A percentile compares a stretch with the other conserved stretches of the same genome.
Conservation (phyloP, 2,329 filamentous ascomycete species). For the Periconia macrospinosa region DNA sequence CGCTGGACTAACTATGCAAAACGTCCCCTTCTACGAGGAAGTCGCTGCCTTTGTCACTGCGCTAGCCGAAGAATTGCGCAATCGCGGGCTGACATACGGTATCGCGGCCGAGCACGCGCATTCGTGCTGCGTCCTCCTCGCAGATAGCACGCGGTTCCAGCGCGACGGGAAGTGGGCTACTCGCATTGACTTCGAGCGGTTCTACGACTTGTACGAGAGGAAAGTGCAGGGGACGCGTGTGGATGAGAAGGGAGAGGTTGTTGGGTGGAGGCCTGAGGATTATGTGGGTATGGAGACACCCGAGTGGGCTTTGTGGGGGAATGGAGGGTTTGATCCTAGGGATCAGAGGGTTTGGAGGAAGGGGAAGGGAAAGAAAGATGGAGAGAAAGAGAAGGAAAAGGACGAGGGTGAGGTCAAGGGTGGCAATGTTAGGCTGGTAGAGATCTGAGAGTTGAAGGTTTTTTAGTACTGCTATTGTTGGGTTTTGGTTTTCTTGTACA, state of each 20-base stretch:
- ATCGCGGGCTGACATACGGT: conserved; percentile 77
- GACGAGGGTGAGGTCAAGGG: neutral
- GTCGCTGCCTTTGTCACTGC: conserved; percentile 79
- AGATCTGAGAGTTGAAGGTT: conserved; percentile 1
- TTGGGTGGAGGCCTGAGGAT: conserved; percentile 82
- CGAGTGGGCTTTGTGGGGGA: conserved; percentile 94
- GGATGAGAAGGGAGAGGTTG: conserved; percentile 50
- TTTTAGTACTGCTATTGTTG: neutral
- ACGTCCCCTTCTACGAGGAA: conserved; percentile 94
- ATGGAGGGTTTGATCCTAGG: conserved; percentile 89
- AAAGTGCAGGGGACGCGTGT: conserved; percentile 33
- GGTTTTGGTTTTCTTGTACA: no score
- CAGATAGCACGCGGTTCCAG: conserved; percentile 72
- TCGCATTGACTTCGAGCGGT: conserved; percentile 83
- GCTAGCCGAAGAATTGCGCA: conserved; percentile 68
- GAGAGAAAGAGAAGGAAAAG: conserved; percentile 3
- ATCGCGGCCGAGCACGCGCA: conserved; percentile 95
- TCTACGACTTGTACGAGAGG: conserved; percentile 80
- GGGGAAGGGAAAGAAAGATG: conserved; percentile 60
- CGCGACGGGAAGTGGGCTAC: conserved; percentile 85
- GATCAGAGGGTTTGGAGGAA: conserved; percentile 88
- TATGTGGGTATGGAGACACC: conserved; percentile 85
- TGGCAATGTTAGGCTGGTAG: neutral
- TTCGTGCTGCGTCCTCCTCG: conserved; percentile 88
- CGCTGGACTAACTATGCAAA: conserved; percentile 92